Percentiles rank a stretch among this genome's conserved stretches.
These are phyloP conservation scores for Oryza officinalis DNA, from an alignment of 176 grass and related monocot genomes.

Conservation along the genomic window DNA sequence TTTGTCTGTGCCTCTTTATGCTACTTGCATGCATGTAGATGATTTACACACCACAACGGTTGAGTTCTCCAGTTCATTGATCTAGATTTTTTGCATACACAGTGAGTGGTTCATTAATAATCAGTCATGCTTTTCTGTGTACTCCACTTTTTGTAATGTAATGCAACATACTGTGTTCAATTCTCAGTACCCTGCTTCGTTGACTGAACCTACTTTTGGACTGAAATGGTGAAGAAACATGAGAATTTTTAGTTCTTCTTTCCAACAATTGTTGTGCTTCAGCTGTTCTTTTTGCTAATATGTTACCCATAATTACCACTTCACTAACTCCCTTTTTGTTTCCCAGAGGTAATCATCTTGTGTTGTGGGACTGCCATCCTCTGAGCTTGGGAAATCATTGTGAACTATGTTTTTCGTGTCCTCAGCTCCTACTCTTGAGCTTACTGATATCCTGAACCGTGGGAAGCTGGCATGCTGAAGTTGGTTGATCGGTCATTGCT, in stretches of 20 bases:
- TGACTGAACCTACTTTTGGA: neutral
- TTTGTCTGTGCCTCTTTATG: neutral
- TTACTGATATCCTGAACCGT: neutral
- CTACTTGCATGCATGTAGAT: neutral
- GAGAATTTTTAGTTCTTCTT: neutral
- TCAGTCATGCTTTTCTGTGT: neutral
- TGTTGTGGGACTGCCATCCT: slow-evolving; percentile 34
- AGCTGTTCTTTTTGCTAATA: neutral
- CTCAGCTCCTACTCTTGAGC: neutral
- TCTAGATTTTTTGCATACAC: neutral
- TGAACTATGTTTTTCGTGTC: neutral
- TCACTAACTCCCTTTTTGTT: neutral
- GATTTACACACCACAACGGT: neutral
- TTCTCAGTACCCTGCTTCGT: slow-evolving; percentile 5
- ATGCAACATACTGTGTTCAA: neutral
- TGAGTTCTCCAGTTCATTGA: slow-evolving; percentile 8
- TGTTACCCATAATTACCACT: neutral
- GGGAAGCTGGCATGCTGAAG: slow-evolving; percentile 9
- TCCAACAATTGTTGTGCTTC: neutral
- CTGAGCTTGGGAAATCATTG: slow-evolving; percentile 19
- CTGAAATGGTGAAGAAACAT: neutral
- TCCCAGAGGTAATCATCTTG: slow-evolving; percentile 29
- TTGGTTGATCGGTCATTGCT: neutral
- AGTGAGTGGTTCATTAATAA: neutral
- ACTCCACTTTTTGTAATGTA: neutral